Evolutionary conservation across 352 stramenopile genomes (phyloP), one percentile per base, ranked within the genome.

Genomic region (Phytophthora vignae): DNA sequence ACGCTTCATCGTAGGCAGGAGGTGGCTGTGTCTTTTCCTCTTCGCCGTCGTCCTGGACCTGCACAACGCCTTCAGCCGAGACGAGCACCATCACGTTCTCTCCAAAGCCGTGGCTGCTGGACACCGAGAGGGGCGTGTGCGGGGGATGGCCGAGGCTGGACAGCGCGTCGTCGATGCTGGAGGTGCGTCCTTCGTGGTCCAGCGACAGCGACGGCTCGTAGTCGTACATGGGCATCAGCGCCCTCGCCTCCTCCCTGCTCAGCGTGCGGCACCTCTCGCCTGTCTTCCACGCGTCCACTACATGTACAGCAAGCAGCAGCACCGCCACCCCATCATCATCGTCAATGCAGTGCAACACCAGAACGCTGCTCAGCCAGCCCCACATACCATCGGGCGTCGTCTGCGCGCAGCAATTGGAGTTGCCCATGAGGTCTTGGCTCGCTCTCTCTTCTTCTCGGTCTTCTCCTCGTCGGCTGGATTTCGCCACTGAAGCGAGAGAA

Each of bases 321-420:
- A 40, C 33, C 33, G 12, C 33, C 33, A 40, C 33, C 33, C 10
- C 33, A 31, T 22, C 17, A 60, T 2, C 7, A 36, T 60, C 38
- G 67, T 38, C 14, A 10, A 14, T 7, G 25, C 27, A 61, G 27
- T 55, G 29, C 60, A 64, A 53, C 58, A 65, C 36, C 38, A n/a
- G 57, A 75, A 63, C n/a, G 17, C 0, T 22, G 2, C 9, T 3
- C 40, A 48, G 17, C 2, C 40, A 48, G 17, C 3, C n/a, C 22
- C 22, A 44, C 56, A 50, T 59, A 82, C 77, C 62, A 55, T 76
- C 68, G 4, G 71, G 60, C n/a, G 65, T 2, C 53, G 71, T 73
- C 61, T 84, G 77, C 52, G 71, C 74, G 48, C 77, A 84, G 56
- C 77, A 84, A 66, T 82, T 79, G 36, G 76, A 67, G 14, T 66